phyloP scores from a whole-genome alignment of 306 rosid species.

The Heteromeles arbutifolia region DNA sequence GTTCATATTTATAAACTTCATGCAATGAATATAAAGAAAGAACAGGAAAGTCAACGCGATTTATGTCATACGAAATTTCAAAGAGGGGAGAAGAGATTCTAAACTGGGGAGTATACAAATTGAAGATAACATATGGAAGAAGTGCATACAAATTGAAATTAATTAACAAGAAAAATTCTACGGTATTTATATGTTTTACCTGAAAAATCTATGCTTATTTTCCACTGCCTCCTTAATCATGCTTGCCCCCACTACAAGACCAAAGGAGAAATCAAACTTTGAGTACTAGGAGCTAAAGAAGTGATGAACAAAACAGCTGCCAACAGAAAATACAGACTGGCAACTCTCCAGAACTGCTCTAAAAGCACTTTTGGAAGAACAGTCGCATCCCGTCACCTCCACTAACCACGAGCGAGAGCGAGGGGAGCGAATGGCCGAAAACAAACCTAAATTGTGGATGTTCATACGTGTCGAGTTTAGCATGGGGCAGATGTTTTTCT shows the following conservation, averaged over 20 bases:
- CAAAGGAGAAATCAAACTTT: constrained; percentile 20
- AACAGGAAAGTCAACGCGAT: neutral
- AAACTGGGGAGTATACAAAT: neutral
- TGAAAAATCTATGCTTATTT: constrained; percentile 32
- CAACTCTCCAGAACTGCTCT: constrained; percentile 27
- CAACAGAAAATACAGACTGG: constrained; percentile 22
- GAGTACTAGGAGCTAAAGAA: constrained; percentile 2
- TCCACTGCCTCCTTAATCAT: constrained; percentile 28
- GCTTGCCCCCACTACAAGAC: constrained; percentile 28
- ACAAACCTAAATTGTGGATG: too few species aligned
- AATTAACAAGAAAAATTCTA: neutral
- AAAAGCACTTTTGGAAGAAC: constrained; percentile 28
- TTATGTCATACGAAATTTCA: neutral
- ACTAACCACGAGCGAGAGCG: too few species aligned
- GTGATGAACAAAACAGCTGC: constrained; percentile 14
- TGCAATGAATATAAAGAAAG: neutral
- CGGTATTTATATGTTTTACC: constrained; percentile 1
- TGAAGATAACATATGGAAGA: neutral
- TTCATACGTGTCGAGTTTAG: too few species aligned
- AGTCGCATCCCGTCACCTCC: neutral
- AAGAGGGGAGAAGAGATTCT: neutral
- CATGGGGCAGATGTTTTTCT: too few species aligned
- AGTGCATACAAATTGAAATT: neutral
- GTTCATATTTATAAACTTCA: too few species aligned
- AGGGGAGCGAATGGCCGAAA: too few species aligned